These are phyloP conservation scores for Paulownia fortunei DNA, from an alignment of 257 asterid genomes.

Conservation along the genomic window DNA sequence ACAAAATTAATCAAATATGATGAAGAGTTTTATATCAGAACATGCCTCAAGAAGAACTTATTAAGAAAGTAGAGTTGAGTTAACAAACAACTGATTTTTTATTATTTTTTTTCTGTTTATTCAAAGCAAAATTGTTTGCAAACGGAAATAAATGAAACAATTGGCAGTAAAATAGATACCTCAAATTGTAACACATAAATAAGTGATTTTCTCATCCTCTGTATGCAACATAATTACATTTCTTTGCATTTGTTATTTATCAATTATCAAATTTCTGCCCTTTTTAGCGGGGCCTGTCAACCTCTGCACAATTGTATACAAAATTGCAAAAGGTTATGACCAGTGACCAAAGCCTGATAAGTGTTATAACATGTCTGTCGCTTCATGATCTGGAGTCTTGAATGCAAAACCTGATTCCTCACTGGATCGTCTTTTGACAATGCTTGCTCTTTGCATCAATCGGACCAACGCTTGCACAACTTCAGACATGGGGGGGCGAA, in stretches of 20 bases:
- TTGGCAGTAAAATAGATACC: slow-evolving; percentile 28
- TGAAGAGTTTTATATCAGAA: no score
- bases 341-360: not conserved
- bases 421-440: slow-evolving; percentile 65
- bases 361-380: slow-evolving; percentile 57
- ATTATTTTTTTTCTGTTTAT: not conserved
- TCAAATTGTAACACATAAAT: slow-evolving; percentile 26
- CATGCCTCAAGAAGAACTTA: no score
- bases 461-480: slow-evolving; percentile 95
- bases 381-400: slow-evolving; percentile 73
- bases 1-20: no score
- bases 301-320: slow-evolving; percentile 52
- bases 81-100: no score
- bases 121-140: not conserved
- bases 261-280: not conserved
- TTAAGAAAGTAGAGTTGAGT: no score
- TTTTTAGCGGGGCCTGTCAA: not conserved
- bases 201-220: slow-evolving; percentile 17
- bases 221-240: slow-evolving; percentile 47
- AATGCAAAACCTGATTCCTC: slow-evolving; percentile 79
- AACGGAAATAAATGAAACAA: slow-evolving; percentile 19
- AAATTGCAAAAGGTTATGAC: slow-evolving; percentile 54
- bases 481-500: slow-evolving; percentile 98
- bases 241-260: slow-evolving; percentile 26
- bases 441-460: slow-evolving; percentile 88